Percentiles rank a stretch among this genome's conserved stretches.
Conservation (phyloP, 805 yeast species). For the Blastobotrys robertii region DNA sequence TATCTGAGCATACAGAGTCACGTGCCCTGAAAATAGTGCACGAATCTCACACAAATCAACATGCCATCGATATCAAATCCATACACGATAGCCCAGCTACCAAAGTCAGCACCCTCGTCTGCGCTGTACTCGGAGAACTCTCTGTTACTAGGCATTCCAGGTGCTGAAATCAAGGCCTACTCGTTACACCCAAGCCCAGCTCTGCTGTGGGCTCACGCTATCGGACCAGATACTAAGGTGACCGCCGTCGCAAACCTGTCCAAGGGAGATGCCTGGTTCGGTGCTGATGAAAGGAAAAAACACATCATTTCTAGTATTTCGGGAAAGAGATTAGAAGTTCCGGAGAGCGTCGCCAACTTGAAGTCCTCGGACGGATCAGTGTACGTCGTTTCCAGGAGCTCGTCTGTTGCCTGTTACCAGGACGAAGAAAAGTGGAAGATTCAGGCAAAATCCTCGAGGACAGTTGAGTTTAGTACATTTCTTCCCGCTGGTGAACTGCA, state of each 20-base stretch:
- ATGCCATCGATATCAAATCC: constrained; percentile 15
- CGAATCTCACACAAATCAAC: no score
- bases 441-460: constrained; percentile 12
- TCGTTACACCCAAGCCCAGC: constrained; percentile 25
- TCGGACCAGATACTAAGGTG: constrained; percentile 24
- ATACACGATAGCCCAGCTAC: constrained; percentile 15
- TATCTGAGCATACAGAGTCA: no score
- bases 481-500: constrained; percentile 2
- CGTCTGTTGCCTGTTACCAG: constrained; percentile 8
- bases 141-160: constrained; percentile 23
- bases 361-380: constrained; percentile 5
- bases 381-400: constrained; percentile 8
- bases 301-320: constrained; percentile 8
- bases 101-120: constrained; percentile 8
- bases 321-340: background rate
- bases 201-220: constrained; percentile 24
- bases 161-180: constrained; percentile 21
- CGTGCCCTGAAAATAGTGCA: no score
- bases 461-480: constrained; percentile 7
- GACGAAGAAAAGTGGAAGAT: constrained; percentile 6
- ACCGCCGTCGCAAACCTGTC: constrained; percentile 15
- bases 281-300: constrained; percentile 25
- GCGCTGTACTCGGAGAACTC: constrained; percentile 4
- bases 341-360: constrained; percentile 7
- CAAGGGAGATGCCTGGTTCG: constrained; percentile 12